Evolutionary conservation across 345 rosid species (phyloP).

Genomic region (Arabidopsis suecica): DNA sequence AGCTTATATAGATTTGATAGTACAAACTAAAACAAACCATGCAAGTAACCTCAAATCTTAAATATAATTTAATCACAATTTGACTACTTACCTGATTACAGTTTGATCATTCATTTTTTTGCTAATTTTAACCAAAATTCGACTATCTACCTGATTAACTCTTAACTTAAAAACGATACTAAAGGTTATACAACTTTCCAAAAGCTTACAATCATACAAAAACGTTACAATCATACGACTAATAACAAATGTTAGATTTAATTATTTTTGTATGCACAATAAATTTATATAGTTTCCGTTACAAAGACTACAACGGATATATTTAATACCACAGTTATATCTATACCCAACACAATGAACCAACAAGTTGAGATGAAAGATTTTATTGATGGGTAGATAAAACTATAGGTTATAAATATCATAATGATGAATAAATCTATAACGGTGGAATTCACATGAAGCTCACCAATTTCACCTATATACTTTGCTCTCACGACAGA

Average conservation of each 20-base stretch:
- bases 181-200: not conserved
- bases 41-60: not conserved
- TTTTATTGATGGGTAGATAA: not conserved
- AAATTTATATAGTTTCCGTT: not conserved
- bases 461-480: conserved; percentile 36
- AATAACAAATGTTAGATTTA: not conserved
- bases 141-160: too few species aligned
- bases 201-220: not conserved
- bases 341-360: not conserved
- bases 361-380: not conserved
- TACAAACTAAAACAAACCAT: not conserved
- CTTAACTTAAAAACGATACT: not conserved
- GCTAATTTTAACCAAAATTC: not conserved
- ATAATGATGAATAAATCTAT: conserved; percentile 31
- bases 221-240: conserved; percentile 10
- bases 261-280: not conserved
- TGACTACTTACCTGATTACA: not conserved
- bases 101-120: not conserved
- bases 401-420: conserved; percentile 8
- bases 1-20: not conserved
- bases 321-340: not conserved
- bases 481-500: conserved; percentile 24
- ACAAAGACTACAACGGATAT: conserved; percentile 29
- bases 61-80: not conserved
- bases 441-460: conserved; percentile 68